Base-by-base conservation (phyloP, 495 filamentous ascomycete genomes). In the Delitschia confertaspora region DNA sequence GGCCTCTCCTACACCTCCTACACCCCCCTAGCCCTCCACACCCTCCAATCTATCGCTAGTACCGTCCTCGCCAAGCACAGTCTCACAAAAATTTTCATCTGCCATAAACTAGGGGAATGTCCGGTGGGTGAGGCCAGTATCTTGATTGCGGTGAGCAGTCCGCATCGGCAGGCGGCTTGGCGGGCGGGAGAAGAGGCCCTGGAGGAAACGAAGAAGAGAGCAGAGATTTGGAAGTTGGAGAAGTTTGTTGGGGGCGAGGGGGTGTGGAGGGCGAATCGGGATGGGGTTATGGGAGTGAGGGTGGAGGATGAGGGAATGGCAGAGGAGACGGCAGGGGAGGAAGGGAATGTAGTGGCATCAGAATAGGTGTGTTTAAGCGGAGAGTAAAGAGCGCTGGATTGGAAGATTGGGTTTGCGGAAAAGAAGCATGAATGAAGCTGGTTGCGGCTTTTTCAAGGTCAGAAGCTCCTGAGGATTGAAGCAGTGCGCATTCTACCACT, bases 161-260 rank as follows among this genome's bases (percentile, higher is more conserved):
- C 83, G 31, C 91, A 98, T 71, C 73, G 91, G n/a, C 74, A 79
- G 54, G 83, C 83, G 31, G 91, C 85, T 26, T 98, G 88, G 88
- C 66, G 67, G 51, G 93, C 79, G 0, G 91, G 85, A 0, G 89
- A 96, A 69, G 85, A 89, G 67, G 80, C 86, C 27, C 65, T 98
- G 52, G 89, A 96, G 72, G 66, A 70, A 57, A 85, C 82, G 55
- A 98, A 98, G 67, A 76, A 73, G 55, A 73, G 70, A 46, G 83
- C 83, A 29, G 91, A 98, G 73, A 80, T 98, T 35, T 98, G 91
- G 91, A 98, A 98, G 67, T 68, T 75, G 58, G 91, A 98, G 70
- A 81, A 85, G 57, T 96, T 96, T 74, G 76, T 62, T 14, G 80
- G 71, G 8, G 78, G 76, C 44, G 85, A 84, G 38, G 75, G 69